Evolutionary conservation across 805 yeast genomes (phyloP).

Genomic region (Candida parachauliodes): DNA sequence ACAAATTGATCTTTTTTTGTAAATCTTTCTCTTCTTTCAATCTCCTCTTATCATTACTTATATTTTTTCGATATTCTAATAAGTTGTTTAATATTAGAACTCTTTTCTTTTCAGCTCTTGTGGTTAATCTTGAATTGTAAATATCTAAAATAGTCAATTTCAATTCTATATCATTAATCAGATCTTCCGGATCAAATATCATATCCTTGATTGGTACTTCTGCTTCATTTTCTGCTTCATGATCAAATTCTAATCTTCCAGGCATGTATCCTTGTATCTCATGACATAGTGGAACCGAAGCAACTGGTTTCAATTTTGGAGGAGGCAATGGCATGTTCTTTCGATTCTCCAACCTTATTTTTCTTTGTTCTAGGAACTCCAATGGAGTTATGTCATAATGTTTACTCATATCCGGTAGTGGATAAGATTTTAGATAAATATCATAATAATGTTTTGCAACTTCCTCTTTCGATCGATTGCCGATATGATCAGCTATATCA

Average conservation of each 20-base stretch:
- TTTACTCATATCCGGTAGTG: slow-evolving; percentile 81
- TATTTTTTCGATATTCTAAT: slow-evolving; percentile 80
- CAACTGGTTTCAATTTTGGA: slow-evolving; percentile 82
- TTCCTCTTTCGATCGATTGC: slow-evolving; percentile 88
- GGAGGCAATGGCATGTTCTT: slow-evolving; percentile 71
- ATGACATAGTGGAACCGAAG: slow-evolving; percentile 94
- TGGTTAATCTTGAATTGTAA: slow-evolving; percentile 82
- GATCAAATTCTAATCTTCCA: slow-evolving; percentile 94
- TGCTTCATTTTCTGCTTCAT: slow-evolving; percentile 95
- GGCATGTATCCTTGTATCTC: slow-evolving; percentile 99
- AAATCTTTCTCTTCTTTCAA: slow-evolving; percentile 88
- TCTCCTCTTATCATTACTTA: slow-evolving; percentile 78
- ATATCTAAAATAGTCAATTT: slow-evolving; percentile 85
- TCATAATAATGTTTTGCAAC: slow-evolving; percentile 78
- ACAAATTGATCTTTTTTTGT: slow-evolving; percentile 70
- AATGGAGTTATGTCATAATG: slow-evolving; percentile 65
- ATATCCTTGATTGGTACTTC: slow-evolving; percentile 91
- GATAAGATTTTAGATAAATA: slow-evolving; percentile 71
- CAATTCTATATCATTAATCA: slow-evolving; percentile 81
- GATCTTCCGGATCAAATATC: slow-evolving; percentile 93
- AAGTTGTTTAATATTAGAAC: slow-evolving; percentile 70
- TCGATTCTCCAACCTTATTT: slow-evolving; percentile 66
- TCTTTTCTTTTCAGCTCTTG: slow-evolving; percentile 91
- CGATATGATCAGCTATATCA: slow-evolving; percentile 94
- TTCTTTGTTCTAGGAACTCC: slow-evolving; percentile 65